Evolutionary conservation across 164 flowering plant species (phyloP), one percentile per base, ranked within the genome.

Genomic region (Annona cherimola): DNA sequence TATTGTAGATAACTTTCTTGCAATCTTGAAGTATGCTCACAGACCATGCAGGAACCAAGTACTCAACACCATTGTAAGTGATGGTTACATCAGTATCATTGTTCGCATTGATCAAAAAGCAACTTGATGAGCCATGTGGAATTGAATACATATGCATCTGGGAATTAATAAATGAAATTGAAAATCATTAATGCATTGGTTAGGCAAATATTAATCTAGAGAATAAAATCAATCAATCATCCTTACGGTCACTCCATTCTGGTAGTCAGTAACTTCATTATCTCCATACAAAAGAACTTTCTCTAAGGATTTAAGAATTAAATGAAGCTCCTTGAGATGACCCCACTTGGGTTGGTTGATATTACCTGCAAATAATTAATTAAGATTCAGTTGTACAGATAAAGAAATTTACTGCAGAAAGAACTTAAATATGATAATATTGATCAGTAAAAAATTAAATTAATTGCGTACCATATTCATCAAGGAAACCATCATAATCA

Each of bases 11-110:
- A 67, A 71, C 89, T 1, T 50, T 77, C 3, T 79, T 71, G 63
- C 97, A 90, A 50, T 85, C 89, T 0, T 83, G 83, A 46, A 87
- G 81, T 54, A 90, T 82, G 66, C 81, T 88, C 54, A 88, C 94
- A 44, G 95, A 90, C 93, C 95, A 92, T 41, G 95, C 91, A 1
- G 93, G 97, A 8, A 92, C 69, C 0, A 57, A 63, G 66, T 76
- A 81, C 0, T 73, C 12, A 4, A 35, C 72, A 3, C 82, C 87
- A 65, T 70, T 70, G 59, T 71, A 83, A 0, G 45, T 70, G 6
- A 87, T 46, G 0, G 69, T 76, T 0, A 80, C 81, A 81, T 86
- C 90, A 7, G 19, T 16, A 0, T 42, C 8, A 0, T 72, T 69
- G 1, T 88, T 81, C 5, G 70, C 50, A 71, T 89, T 89, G 44